phyloP scores from a whole-genome alignment of 2,329 filamentous ascomycete species.

The Scedosporium minutisporum region DNA sequence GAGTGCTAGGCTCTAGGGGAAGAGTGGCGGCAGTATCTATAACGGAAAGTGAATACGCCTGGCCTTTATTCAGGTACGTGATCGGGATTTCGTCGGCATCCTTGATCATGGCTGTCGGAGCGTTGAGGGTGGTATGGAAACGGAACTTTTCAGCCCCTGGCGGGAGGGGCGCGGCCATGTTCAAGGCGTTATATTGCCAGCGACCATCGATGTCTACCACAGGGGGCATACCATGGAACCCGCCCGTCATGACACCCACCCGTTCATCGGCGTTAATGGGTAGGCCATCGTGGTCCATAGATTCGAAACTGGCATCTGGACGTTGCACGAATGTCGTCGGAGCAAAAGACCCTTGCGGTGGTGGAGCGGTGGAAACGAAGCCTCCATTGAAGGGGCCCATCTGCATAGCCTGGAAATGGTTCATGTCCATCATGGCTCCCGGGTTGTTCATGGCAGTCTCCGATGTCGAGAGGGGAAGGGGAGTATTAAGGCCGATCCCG shows the following conservation, averaged over 20 bases:
- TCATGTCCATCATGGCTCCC: slow-evolving; percentile 52
- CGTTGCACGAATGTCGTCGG: slow-evolving; percentile 75
- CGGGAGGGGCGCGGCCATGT: slow-evolving; percentile 37
- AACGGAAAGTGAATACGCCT: slow-evolving; percentile 81
- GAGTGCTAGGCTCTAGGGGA: slow-evolving; percentile 48
- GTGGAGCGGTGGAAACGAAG: slow-evolving; percentile 47
- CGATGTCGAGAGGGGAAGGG: slow-evolving; percentile 67
- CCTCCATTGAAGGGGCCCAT: slow-evolving; percentile 57
- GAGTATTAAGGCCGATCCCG: slow-evolving; percentile 69
- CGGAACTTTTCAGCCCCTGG: slow-evolving; percentile 65
- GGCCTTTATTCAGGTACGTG: slow-evolving; percentile 97
- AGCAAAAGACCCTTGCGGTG: slow-evolving; percentile 54
- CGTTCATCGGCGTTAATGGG: slow-evolving; percentile 51
- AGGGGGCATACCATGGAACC: slow-evolving; percentile 52
- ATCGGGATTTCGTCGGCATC: slow-evolving; percentile 83
- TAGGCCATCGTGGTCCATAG: slow-evolving; percentile 65
- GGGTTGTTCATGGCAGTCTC: slow-evolving; percentile 54
- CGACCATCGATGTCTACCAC: slow-evolving; percentile 48
- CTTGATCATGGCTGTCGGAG: slow-evolving; percentile 93
- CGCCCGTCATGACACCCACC: slow-evolving; percentile 47
- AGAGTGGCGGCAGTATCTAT: slow-evolving; percentile 62
- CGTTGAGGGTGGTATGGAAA: slow-evolving; percentile 81
- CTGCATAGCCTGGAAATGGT: slow-evolving; percentile 54
- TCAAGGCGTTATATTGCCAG: slow-evolving; percentile 33
- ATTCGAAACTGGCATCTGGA: slow-evolving; percentile 63